Base-by-base conservation (phyloP, 805 yeast species). In the Yamadazyma insecticola region DNA sequence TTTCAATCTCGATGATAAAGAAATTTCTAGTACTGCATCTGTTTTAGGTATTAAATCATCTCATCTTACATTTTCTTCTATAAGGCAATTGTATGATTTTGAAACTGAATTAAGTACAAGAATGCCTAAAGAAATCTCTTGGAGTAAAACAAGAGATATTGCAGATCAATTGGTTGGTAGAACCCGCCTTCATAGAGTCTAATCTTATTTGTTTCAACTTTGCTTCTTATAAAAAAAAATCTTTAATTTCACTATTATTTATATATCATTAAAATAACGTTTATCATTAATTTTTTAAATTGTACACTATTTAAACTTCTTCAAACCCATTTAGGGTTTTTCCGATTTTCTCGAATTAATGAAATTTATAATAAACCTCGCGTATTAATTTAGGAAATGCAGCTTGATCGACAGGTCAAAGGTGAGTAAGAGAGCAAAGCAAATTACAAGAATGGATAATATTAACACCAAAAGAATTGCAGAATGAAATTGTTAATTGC, bases 131-230 rank as follows among this genome's bases (percentile, higher is more conserved):
- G 63, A 68, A 36, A 80, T 88, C 29, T 87, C 83, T 60, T 92
- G 98, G 98, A 67, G 70, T 29, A 68, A 68, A 18, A 65, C 80
- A 30, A 73, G 94, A 51, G 81, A 79, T 29, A 74, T 85, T 52
- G 84, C 90, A 35, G 95, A 88, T 63, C 80, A 78, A 60, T 67
- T 90, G 55, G 95, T 82, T 24, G 92, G 90, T 23, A 76, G 94
- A 47, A 53, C 58, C 18, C 48, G 57, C 22, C 29, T 49, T 19
- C 25, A 17, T 33, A 33, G 30, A 26, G 16, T 25, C 4, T 33
- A 28, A 11, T 22, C 12, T 11, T 19, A 19, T 7, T 19, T 19
- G 11, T 12, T 6, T 18, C 21, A 7, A 10, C 21, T 11, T 22
- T n/a, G 13, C 8, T 22, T 11, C n/a, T 22, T 19, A 19, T 19